Conservation (phyloP, 1,139 yeast genomes). For the Nakaseomyces sp. region DNA sequence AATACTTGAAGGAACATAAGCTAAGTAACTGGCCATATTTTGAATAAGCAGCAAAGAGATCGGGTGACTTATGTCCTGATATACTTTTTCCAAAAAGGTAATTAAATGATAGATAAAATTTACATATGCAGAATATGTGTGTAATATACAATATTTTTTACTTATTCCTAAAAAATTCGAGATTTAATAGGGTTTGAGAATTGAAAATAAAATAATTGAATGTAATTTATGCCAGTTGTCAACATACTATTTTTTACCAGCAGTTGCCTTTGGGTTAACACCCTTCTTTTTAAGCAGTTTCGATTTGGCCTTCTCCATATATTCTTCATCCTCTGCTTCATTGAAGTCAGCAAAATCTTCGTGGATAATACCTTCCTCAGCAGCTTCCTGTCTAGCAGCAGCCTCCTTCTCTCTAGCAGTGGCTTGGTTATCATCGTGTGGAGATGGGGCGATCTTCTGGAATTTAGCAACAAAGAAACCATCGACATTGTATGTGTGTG, state of each 20-base stretch:
- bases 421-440: slow-evolving; percentile 75
- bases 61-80: not conserved
- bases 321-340: slow-evolving; percentile 61
- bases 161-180: not conserved
- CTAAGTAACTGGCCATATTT: slow-evolving; percentile 48
- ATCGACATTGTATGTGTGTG: slow-evolving; percentile 96
- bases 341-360: slow-evolving; percentile 82
- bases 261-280: slow-evolving; percentile 51
- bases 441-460: slow-evolving; percentile 80
- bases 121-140: slow-evolving; percentile 5
- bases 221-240: not conserved
- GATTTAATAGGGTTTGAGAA: not conserved
- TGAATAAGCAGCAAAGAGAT: too few species aligned
- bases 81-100: not conserved
- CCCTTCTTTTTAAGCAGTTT: slow-evolving; percentile 73
- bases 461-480: slow-evolving; percentile 97
- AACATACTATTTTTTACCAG: not conserved
- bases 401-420: slow-evolving; percentile 85
- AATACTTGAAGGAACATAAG: slow-evolving; percentile 80
- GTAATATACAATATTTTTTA: slow-evolving; percentile 5
- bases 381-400: slow-evolving; percentile 63
- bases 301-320: slow-evolving; percentile 68
- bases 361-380: slow-evolving; percentile 70
- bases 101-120: slow-evolving; percentile 3
- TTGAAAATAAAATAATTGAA: not conserved